Evolutionary conservation across 148 eudicot genomes (phyloP), one percentile per base, ranked within the genome.

Genomic region (Chenopodium formosanum): DNA sequence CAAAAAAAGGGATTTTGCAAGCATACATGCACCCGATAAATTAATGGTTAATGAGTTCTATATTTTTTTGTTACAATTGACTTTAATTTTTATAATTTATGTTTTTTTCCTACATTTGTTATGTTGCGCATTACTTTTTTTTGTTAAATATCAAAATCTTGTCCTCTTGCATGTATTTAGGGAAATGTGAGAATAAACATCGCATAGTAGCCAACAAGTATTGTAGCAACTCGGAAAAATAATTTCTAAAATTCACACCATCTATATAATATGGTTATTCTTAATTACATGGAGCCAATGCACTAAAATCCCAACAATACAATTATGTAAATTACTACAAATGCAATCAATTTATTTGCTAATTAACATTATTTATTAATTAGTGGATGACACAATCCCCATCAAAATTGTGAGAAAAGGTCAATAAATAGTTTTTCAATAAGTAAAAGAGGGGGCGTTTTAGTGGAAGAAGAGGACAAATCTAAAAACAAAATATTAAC

Each of bases 341-440:
- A 22, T 73, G 76, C 6, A 11, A 31, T 20, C 37, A 23, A 40
- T 10, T 62, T 62, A 80, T 62, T 25, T 65, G 58, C 13, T 62
- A 37, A 77, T 9, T 2, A 53, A 5, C 2, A 62, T 1, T 37
- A 63, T 37, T 62, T 22, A 13, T 27, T 27, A 64, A 16, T 64
- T 4, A 66, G 72, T 65, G 80, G 73, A 66, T 78, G 72, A 78
- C 80, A 65, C 73, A 66, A 23, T 27, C 31, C 70, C 50, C 70
- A 63, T 62, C 53, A 0, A 22, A 63, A 60, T 62, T 63, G 68
- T 2, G 70, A 77, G 19, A 7, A 37, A n/a, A 37, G 25, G 52
- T 60, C 31, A n/a, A 76, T 22, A 22, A 65, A 5, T 65, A 40
- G 44, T 17, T 23, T 44, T 29, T 14, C 40, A 52, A 65, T 68